Evolutionary conservation across 257 asterid genomes (phyloP).

Genomic region (Echium plantagineum): DNA sequence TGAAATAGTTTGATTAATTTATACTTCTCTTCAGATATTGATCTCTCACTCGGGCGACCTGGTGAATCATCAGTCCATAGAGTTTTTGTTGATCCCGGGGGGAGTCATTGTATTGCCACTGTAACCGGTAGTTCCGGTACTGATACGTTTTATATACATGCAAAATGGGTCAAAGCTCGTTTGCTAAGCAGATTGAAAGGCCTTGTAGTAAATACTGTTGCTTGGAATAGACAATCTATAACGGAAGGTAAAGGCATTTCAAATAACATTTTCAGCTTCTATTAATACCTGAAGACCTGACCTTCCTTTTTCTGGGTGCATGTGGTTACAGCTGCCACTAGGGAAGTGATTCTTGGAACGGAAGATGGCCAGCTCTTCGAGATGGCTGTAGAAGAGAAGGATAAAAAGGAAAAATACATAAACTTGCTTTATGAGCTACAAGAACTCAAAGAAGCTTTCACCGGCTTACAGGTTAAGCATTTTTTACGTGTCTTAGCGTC

Average conservation of each 20-base stretch:
- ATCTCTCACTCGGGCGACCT: constrained; percentile 78
- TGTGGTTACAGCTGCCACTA: constrained; percentile 63
- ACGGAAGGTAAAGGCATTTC: constrained; percentile 54
- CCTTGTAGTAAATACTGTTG: constrained; percentile 65
- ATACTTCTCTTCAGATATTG: constrained; percentile 43
- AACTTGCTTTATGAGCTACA: constrained; percentile 69
- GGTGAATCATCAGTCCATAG: constrained; percentile 89
- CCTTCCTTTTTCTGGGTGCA: constrained; percentile 5
- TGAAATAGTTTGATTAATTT: too few species aligned
- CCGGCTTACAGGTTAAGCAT: constrained; percentile 69
- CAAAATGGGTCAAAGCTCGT: constrained; percentile 93
- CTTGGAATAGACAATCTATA: constrained; percentile 89
- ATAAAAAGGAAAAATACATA: constrained; percentile 85
- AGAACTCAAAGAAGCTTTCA: constrained; percentile 91
- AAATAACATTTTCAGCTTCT: background rate
- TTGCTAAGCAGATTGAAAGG: constrained; percentile 68
- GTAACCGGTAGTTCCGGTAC: constrained; percentile 87
- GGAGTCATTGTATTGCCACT: constrained; percentile 86
- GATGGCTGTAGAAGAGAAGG: constrained; percentile 88
- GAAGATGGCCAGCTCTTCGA: constrained; percentile 88
- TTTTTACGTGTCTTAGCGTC: constrained; percentile 3
- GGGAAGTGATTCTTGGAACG: constrained; percentile 87
- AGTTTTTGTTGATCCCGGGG: constrained; percentile 94
- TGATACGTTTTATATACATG: constrained; percentile 83
- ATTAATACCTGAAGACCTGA: background rate